Evolutionary conservation across 2,329 filamentous ascomycete genomes (phyloP).

Genomic region (Alternaria postmessia): DNA sequence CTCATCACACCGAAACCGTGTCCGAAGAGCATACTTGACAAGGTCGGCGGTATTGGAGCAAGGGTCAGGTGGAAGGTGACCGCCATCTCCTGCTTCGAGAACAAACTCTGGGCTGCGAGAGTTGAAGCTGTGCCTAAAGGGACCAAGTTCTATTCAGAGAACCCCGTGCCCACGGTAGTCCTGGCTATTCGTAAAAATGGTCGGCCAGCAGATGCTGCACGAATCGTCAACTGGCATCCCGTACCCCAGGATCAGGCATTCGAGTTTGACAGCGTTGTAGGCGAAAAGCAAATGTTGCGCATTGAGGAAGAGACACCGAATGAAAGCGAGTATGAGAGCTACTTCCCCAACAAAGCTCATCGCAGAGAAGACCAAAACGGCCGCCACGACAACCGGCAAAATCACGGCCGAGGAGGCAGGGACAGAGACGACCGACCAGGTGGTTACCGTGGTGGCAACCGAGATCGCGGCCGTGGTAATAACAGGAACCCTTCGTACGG

Average conservation of each 20-base stretch:
- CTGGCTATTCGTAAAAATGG: constrained; percentile 79
- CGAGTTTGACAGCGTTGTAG: constrained; percentile 82
- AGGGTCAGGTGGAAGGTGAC: constrained; percentile 86
- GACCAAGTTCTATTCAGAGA: constrained; percentile 76
- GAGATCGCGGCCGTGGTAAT: constrained; percentile 40
- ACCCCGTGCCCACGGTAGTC: constrained; percentile 79
- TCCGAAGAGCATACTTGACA: constrained; percentile 75
- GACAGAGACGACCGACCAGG: constrained; percentile 35
- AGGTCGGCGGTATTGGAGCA: constrained; percentile 85
- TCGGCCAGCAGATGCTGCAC: constrained; percentile 78
- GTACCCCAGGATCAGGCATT: constrained; percentile 74
- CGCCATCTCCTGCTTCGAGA: constrained; percentile 76
- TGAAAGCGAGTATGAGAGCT: constrained; percentile 70
- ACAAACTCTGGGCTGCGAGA: constrained; percentile 86
- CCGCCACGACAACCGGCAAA: constrained; percentile 43
- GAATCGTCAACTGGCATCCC: constrained; percentile 85
- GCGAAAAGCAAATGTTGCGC: constrained; percentile 83
- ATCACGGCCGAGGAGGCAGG: constrained; percentile 32
- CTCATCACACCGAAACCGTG: constrained; percentile 84
- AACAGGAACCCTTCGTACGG: constrained; percentile 43
- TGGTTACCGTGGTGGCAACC: constrained; percentile 46
- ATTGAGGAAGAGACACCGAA: constrained; percentile 74
- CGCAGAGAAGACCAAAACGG: constrained; percentile 53
- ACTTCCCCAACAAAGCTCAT: constrained; percentile 68
- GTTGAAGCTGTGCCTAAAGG: constrained; percentile 75